A percentile compares a stretch with the other conserved stretches of the same genome.
These are phyloP conservation scores for Pseudopyricularia cyperi DNA, from an alignment of 2,329 filamentous ascomycete genomes.

Conservation along the genomic window DNA sequence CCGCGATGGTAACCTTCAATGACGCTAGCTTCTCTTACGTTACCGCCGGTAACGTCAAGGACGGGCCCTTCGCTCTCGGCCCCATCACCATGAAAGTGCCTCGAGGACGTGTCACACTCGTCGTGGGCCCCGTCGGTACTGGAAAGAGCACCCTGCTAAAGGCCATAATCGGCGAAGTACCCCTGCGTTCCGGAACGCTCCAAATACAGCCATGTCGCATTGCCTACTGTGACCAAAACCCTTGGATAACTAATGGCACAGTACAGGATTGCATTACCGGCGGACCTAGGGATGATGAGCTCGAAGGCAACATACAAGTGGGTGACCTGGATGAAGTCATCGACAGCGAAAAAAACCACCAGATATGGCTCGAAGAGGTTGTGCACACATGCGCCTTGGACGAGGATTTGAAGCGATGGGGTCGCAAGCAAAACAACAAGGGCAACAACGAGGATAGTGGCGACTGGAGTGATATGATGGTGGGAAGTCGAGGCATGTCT, in stretches of 20 bases:
- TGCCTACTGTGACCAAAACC: constrained; percentile 28
- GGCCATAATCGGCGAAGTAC: constrained; percentile 22
- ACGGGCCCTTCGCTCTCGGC: background rate
- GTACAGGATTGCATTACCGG: constrained; percentile 26
- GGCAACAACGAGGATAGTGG: constrained; percentile 4
- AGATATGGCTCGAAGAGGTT: constrained; percentile 15
- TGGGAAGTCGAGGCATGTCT: constrained; percentile 14
- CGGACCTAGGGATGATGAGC: no score
- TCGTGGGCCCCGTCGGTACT: constrained; percentile 28
- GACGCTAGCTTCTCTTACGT: background rate
- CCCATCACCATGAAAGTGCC: background rate
- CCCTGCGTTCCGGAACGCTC: constrained; percentile 13
- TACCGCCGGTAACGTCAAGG: background rate
- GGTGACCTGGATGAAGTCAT: no score
- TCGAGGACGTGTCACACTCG: constrained; percentile 15
- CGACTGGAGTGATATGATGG: constrained; percentile 8
- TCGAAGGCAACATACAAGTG: no score
- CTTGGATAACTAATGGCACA: constrained; percentile 28
- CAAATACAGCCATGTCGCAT: constrained; percentile 10
- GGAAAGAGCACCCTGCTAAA: constrained; percentile 28
- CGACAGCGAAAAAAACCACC: constrained; percentile 9
- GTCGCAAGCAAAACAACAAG: no score
- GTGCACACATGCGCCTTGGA: constrained; percentile 14
- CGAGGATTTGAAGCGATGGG: constrained; percentile 11
- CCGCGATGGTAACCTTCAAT: background rate